A percentile compares a stretch with the other conserved stretches of the same genome.
Conservation (phyloP, 2,329 filamentous ascomycete species). For the Diplodia mutila region DNA sequence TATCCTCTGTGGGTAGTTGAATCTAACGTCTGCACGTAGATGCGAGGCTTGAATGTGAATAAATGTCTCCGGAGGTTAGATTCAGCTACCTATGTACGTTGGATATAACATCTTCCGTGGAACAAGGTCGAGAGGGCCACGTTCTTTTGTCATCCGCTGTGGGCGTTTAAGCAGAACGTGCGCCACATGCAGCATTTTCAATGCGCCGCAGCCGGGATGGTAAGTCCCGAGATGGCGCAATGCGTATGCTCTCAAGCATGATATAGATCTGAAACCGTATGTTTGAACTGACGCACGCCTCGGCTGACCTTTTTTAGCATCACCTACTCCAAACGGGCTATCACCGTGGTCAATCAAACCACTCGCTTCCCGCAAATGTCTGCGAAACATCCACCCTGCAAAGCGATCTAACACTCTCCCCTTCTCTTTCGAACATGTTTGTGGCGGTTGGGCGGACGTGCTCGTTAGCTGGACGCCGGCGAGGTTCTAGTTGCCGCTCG, state of each 20-base stretch:
- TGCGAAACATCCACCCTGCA: not conserved
- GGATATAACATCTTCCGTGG: too few species aligned
- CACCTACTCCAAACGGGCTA: not conserved
- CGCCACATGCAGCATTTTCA: not conserved
- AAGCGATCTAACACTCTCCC: not conserved
- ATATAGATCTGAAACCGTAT: constrained; percentile 1
- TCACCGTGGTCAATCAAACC: not conserved
- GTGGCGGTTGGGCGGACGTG: not conserved
- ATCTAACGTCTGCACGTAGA: too few species aligned
- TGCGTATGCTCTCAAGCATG: constrained; percentile 2
- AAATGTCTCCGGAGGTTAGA: too few species aligned
- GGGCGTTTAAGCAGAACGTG: not conserved
- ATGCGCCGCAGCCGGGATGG: constrained; percentile 3
- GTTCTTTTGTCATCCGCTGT: too few species aligned
- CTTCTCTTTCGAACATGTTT: not conserved
- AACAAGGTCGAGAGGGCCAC: too few species aligned
- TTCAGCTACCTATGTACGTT: too few species aligned
- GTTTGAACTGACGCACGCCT: not conserved
- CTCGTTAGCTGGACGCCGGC: not conserved
- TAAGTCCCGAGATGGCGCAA: constrained; percentile 14
- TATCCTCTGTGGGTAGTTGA: too few species aligned
- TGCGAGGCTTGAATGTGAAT: too few species aligned
- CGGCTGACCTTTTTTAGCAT: not conserved
- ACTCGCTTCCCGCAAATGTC: not conserved
- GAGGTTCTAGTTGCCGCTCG: not conserved